Base-by-base conservation (phyloP, 2,329 filamentous ascomycete genomes). In the Boeremia lycopersici region DNA sequence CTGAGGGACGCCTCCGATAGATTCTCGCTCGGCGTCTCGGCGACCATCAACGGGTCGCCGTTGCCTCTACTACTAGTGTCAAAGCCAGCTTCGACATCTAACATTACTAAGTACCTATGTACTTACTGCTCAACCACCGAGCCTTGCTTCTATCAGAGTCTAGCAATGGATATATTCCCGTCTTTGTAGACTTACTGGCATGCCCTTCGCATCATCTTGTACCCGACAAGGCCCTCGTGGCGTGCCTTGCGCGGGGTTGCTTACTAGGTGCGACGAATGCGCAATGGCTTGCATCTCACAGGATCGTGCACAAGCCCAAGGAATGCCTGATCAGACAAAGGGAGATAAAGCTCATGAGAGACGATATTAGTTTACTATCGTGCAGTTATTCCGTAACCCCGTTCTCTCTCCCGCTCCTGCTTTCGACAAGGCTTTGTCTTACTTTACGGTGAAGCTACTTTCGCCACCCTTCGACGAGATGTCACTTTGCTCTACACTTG, bases 401-500 rank as follows among this genome's bases (percentile, higher is more conserved):
- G 15, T 11, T 19, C 13, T 19, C 9, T 17, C 15, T 19, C 2
- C 11, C 15, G 9, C 15, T n/a, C 34, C 15, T 19, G 9, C 15
- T 11, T 11, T 10, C 17, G 35, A 17, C 30, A n/a, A 33, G 33
- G 15, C 19, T 4, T 35, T 23, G 34, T 26, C 19, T 53, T 57
- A 73, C 41, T 65, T 57, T 7, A 70, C 63, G 13, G 54, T 60
- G 63, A 96, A 96, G 4, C 77, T 77, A n/a, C 69, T 76, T 70
- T 96, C 92, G 6, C 82, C 88, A 1, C 89, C 81, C 38, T 89
- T 82, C 0, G 84, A 67, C 0, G 86, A 82, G 6, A 91, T 82
- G 0, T 88, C 84, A 56, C 86, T 84, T 59, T 86, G 85, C 59
- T 93, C 88, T 7, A 96, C 77, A 64, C 88, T 87, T 33, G 86